Evolutionary conservation across 352 stramenopile genomes (phyloP), one percentile per base, ranked within the genome.

Genomic region (Nannochloropsis limnetica): DNA sequence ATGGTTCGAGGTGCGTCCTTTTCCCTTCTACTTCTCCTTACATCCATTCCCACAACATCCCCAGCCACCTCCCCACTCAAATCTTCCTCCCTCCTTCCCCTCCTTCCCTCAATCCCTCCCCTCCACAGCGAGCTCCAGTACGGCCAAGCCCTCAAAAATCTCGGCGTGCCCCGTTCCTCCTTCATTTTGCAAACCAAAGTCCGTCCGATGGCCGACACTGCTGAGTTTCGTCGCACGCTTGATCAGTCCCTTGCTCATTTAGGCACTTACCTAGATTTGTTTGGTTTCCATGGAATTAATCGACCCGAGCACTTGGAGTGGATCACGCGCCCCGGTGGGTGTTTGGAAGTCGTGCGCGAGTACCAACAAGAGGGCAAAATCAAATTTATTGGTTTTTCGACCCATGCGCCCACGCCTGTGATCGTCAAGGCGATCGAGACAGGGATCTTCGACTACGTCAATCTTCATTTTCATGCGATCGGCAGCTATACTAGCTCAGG

Each of bases 121-220:
- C 25, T 25, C 68, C 89, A 69, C 69, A 91, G 88, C 31, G 88
- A 93, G 83, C 82, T 93, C 6, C 90, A 93, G 84, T 87, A 92
- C 69, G 90, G 90, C 17, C 32, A 86, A 29, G 89, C 89, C 29
- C 83, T 93, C n/a, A 88, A 89, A 80, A 83, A 90, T 45, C 80
- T 92, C n/a, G 90, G 91, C 25, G 25, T 29, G 80, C 84, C 1
- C 85, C 86, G 54, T 85, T 86, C 17, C 68, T 86, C 27, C 84
- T 90, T 91, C 1, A 92, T 93, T 68, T 87, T 93, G 80, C 90
- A 93, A 86, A 92, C 89, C 25, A 93, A 93, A 84, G 86, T 87
- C n/a, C 43, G 11, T 14, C 28, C 88, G 1, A 86, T 68, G 32
- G 86, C 83, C 6, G 87, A 88, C 31, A 79, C 85, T 27, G 54